phyloP scores from a whole-genome alignment of 176 grass and related monocot species.

The Oryza brachyantha region DNA sequence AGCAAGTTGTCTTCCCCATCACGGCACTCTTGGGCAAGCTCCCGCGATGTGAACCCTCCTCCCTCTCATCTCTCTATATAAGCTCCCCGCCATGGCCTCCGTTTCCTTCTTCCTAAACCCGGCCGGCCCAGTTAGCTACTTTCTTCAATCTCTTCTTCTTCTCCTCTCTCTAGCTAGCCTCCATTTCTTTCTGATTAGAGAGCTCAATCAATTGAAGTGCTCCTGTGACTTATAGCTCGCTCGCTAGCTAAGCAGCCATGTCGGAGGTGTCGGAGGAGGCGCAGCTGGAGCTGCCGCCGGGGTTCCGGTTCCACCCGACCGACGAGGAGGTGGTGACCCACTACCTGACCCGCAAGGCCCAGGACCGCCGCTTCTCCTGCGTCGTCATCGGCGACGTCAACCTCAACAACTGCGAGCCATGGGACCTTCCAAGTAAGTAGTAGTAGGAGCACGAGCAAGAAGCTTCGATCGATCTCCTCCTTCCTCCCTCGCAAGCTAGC shows the following conservation, averaged over 20 bases:
- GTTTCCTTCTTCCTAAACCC: slow-evolving; percentile 19
- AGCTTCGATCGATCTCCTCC: neutral
- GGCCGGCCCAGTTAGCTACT: too few relatives aligned
- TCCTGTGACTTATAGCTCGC: too few relatives aligned
- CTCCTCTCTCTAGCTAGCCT: too few relatives aligned
- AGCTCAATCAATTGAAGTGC: too few relatives aligned
- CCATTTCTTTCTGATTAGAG: neutral
- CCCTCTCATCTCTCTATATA: too few relatives aligned
- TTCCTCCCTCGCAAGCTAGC: too few relatives aligned
- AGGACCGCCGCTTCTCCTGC: slow-evolving; percentile 41
- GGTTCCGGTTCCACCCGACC: slow-evolving; percentile 90
- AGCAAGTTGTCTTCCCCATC: slow-evolving; percentile 21
- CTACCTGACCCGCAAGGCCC: slow-evolving; percentile 64
- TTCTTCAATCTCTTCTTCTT: neutral
- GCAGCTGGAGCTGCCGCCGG: slow-evolving; percentile 57
- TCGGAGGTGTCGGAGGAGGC: slow-evolving; percentile 34
- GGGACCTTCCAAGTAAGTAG: slow-evolving; percentile 73
- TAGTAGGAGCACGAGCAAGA: too few relatives aligned
- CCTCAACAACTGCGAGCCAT: slow-evolving; percentile 92
- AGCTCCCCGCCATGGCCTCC: rapidly evolving
- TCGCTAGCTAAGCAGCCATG: slow-evolving; percentile 22
- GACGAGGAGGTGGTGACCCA: slow-evolving; percentile 73
- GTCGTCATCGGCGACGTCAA: slow-evolving; percentile 71
- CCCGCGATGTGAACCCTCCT: too few relatives aligned
- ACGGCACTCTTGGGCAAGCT: slow-evolving; percentile 20